These are phyloP conservation scores for Cyclostephanos invisitatus DNA, from an alignment of 108 stramenopile genomes.

Conservation along the genomic window DNA sequence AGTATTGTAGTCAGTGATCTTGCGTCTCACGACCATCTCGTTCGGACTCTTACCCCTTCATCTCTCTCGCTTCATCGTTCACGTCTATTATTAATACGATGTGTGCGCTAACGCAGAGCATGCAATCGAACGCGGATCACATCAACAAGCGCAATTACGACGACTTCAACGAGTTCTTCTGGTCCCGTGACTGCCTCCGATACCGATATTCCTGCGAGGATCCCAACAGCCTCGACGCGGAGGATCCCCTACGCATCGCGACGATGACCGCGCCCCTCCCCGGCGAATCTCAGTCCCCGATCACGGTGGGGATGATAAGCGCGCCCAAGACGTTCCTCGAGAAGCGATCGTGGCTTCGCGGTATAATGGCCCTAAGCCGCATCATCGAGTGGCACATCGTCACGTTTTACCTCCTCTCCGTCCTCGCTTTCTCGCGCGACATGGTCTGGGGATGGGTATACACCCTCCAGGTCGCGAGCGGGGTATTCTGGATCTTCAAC, in stretches of 20 bases:
- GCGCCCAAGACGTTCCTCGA: conserved; percentile 97
- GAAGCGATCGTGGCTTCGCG: conserved; percentile 93
- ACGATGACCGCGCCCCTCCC: conserved; percentile 54
- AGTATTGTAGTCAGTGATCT: too few species aligned
- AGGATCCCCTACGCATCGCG: conserved; percentile 35
- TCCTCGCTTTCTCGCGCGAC: conserved; percentile 83
- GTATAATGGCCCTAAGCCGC: conserved; percentile 85
- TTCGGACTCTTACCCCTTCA: conserved; percentile 10
- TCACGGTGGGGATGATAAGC: conserved; percentile 70
- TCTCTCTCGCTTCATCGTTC: neutral
- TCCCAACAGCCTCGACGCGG: conserved; percentile 36
- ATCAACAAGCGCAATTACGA: conserved; percentile 93
- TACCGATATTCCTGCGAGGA: conserved; percentile 74
- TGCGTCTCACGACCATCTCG: too few species aligned
- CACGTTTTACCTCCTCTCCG: conserved; percentile 91
- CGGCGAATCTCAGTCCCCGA: conserved; percentile 62
- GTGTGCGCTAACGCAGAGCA: conserved; percentile 55
- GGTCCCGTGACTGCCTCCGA: conserved; percentile 92
- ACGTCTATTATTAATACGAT: too few species aligned
- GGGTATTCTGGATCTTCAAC: conserved; percentile 95
- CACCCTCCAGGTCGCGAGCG: conserved; percentile 88
- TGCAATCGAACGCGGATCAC: conserved; percentile 85
- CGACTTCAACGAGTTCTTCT: conserved; percentile 99
- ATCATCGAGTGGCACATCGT: conserved; percentile 95
- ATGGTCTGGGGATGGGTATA: conserved; percentile 95